phyloP scores from a whole-genome alignment of 495 filamentous ascomycete species.

The Melanomma pulvis-pyrius region DNA sequence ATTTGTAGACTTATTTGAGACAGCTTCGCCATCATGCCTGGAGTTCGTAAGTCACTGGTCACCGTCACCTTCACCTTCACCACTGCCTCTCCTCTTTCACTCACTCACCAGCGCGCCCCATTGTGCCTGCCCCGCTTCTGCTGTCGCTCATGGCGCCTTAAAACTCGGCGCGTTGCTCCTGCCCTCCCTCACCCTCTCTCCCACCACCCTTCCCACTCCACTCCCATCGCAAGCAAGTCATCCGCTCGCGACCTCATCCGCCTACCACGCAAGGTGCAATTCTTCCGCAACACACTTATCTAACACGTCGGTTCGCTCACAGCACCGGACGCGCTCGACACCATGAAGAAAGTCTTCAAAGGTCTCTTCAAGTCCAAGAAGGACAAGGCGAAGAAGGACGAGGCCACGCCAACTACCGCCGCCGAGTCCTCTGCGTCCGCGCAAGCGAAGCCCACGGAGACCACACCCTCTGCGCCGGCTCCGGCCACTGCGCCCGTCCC shows the following conservation, averaged over 20 bases:
- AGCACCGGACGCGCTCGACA: conserved; percentile 38
- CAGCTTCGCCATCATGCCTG: conserved; percentile 35
- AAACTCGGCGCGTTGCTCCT: background rate
- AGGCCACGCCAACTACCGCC: conserved; percentile 30
- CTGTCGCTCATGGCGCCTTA: background rate
- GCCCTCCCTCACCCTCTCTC: background rate
- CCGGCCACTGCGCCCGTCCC: conserved; percentile 18
- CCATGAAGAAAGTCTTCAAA: conserved; percentile 37
- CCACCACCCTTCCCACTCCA: background rate
- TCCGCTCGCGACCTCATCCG: background rate
- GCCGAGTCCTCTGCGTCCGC: conserved; percentile 20
- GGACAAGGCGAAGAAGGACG: conserved; percentile 34
- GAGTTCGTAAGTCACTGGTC: conserved; percentile 36
- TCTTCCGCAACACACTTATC: background rate
- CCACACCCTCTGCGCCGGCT: conserved; percentile 28
- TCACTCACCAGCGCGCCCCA: background rate
- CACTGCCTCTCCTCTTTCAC: background rate
- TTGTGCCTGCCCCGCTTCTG: background rate
- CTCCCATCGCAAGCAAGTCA: background rate
- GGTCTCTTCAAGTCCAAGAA: conserved; percentile 36
- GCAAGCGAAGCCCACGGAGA: conserved; percentile 30
- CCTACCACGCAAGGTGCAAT: conserved; percentile 2
- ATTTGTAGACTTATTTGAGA: background rate
- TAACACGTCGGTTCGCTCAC: background rate
- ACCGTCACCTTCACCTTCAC: background rate